Percentiles rank a stretch among this genome's conserved stretches.
phyloP scores from a whole-genome alignment of 140 eudicot genomes.

The Anethum foeniculum region DNA sequence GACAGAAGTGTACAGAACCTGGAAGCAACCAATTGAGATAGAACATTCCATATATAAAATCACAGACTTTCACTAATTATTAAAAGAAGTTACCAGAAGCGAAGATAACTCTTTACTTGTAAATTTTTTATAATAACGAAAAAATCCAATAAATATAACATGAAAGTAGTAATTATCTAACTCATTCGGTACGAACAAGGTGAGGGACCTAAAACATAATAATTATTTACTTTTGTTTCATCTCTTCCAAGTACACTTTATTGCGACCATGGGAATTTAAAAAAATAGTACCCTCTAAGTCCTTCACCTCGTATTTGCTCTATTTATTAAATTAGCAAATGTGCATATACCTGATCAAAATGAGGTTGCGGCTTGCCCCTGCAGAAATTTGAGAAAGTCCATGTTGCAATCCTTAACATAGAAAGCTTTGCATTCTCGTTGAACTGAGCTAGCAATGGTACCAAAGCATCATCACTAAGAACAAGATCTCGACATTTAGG shows the following conservation, averaged over 20 bases:
- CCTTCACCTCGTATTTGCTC: neutral
- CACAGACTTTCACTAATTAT: neutral
- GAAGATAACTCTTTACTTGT: neutral
- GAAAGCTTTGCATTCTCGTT: conserved; percentile 15
- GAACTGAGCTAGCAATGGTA: conserved; percentile 13
- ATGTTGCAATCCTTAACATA: conserved; percentile 12
- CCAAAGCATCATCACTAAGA: conserved; percentile 7
- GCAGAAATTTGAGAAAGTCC: conserved; percentile 8
- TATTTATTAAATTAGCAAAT: neutral
- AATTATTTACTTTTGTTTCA: neutral
- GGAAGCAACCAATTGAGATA: neutral
- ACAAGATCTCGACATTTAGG: conserved; percentile 13
- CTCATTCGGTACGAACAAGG: neutral
- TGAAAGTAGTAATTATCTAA: neutral
- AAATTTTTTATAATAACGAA: neutral
- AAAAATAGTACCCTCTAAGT: neutral
- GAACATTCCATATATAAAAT: neutral
- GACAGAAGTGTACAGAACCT: neutral
- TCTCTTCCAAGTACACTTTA: neutral
- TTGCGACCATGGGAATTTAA: neutral
- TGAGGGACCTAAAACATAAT: neutral
- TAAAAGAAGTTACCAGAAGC: neutral
- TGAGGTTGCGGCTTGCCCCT: conserved; percentile 6
- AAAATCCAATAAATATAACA: neutral
- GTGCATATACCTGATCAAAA: conserved; percentile 10